Base-by-base conservation (phyloP, 1,284 basidiomycete genomes). In the Paramarasmius palmivorus region DNA sequence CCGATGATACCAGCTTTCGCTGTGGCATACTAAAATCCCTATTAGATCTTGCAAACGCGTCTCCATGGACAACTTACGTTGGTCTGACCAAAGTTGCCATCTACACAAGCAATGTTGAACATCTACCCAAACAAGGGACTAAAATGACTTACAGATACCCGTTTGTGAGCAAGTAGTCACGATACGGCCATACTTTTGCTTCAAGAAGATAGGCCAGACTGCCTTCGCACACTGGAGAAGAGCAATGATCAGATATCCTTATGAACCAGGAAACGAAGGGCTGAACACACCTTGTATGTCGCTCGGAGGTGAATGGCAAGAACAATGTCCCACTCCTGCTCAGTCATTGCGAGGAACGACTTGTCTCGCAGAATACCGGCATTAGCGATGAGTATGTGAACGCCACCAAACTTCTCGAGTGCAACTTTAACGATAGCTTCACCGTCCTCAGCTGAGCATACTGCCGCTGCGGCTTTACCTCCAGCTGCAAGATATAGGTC, bases 171-270 rank as follows among this genome's bases (percentile, higher is more conserved):
- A 86, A 25, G 95, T 98, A 50, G 93, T 97, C 54, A 99, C 82
- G 65, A 99, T 96, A 54, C 97, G 88, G 32, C 97, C 96, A 68
- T 90, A 98, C 74, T 95, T 95, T 69, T 99, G 97, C 75, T 96
- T 91, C 72, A 92, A 88, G 82, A 99, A 98, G 66, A 94, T 79
- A 3, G 96, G 95, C 97, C 95, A 99, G 35, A 93, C 92, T 12
- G 96, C 96, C 69, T 97, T 93, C 53, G 86, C 89, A 64, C 91
- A 93, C 88, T 46, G 25, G 14, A 92, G 53, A 10, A 26, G 25
- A 22, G 23, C 44, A n/a, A n/a, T n/a, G n/a, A n/a, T 17, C 25
- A 17, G 32, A 15, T 19, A 32, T n/a, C 44, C 14, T 29, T 14
- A 26, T 2, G 14, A n/a, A 14, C 12, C 25, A 29, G 4, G 3